These are phyloP conservation scores for Hirsutella minnesotensis DNA, from an alignment of 2,329 filamentous ascomycete genomes.

Conservation along the genomic window DNA sequence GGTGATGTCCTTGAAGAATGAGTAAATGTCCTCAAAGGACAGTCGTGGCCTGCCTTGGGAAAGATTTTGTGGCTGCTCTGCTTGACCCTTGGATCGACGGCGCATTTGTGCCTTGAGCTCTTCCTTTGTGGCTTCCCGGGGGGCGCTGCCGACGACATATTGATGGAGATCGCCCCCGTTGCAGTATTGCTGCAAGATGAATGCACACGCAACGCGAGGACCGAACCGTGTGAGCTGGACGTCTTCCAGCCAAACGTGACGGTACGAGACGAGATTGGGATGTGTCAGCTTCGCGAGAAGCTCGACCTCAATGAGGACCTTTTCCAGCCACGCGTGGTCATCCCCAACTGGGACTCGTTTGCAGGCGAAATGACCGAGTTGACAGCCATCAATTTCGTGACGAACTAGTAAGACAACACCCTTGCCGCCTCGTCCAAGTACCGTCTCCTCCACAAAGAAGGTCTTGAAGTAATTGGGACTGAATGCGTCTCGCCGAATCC, in stretches of 20 bases:
- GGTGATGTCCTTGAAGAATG: constrained; percentile 90
- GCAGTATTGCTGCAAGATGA: constrained; percentile 96
- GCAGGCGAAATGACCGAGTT: constrained; percentile 85
- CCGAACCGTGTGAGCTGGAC: constrained; percentile 74
- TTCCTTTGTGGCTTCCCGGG: constrained; percentile 60
- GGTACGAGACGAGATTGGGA: constrained; percentile 90
- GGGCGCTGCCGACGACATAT: constrained; percentile 63
- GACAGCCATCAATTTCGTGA: constrained; percentile 81
- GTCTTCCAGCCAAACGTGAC: constrained; percentile 95
- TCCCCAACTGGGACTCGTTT: constrained; percentile 94
- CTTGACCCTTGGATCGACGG: constrained; percentile 65
- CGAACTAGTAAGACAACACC: constrained; percentile 90
- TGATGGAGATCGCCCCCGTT: constrained; percentile 84
- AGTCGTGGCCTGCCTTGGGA: constrained; percentile 28
- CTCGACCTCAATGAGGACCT: constrained; percentile 86
- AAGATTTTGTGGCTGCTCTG: constrained; percentile 48
- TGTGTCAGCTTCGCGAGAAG: constrained; percentile 84
- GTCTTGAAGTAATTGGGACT: constrained; percentile 85
- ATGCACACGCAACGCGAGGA: constrained; percentile 85
- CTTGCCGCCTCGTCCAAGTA: constrained; percentile 82
- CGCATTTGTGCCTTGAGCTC: constrained; percentile 81
- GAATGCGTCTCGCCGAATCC: constrained; percentile 79
- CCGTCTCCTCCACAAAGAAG: constrained; percentile 83
- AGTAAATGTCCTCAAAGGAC: constrained; percentile 87
- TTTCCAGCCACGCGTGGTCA: constrained; percentile 90